Conservation (phyloP, 257 asterid genomes). For the Rubia yunnanensis region DNA sequence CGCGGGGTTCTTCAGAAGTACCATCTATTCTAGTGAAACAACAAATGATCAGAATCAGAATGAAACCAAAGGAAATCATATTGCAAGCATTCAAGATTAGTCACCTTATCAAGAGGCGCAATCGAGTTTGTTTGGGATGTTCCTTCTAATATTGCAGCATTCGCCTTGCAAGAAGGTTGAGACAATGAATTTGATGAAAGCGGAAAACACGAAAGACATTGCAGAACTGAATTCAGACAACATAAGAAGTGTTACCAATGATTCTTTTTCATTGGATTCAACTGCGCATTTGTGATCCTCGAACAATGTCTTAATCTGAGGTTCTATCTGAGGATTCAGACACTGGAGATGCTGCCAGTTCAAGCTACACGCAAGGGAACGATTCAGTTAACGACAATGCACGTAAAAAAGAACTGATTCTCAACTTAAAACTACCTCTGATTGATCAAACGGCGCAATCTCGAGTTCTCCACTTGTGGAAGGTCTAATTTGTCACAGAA, state of each 20-base stretch:
- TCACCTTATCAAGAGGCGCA: conserved; percentile 39
- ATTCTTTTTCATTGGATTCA: conserved; percentile 19
- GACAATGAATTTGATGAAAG: conserved; percentile 21
- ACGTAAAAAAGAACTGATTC: no score
- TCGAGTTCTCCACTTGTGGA: conserved; percentile 46
- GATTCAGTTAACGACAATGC: background rate
- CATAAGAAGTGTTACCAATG: conserved; percentile 26
- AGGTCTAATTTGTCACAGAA: conserved; percentile 34
- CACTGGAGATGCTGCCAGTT: conserved; percentile 84
- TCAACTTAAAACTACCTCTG: conserved; percentile 42
- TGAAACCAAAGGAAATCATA: background rate
- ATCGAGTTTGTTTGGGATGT: conserved; percentile 14
- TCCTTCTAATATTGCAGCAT: conserved; percentile 14
- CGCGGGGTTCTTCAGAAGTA: conserved; percentile 8
- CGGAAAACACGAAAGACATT: background rate
- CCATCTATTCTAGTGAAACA: conserved; percentile 31
- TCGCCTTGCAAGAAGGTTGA: conserved; percentile 8
- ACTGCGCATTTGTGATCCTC: conserved; percentile 59
- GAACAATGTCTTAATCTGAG: conserved; percentile 49
- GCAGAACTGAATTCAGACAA: background rate
- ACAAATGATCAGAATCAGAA: background rate
- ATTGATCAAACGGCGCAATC: conserved; percentile 65
- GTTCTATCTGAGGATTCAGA: conserved; percentile 49
- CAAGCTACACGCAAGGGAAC: conserved; percentile 37
- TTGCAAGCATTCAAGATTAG: background rate